A percentile compares a stretch with the other conserved stretches of the same genome.
Evolutionary conservation across 2,329 filamentous ascomycete species (phyloP).

Genomic region (Colletotrichum cereale): DNA sequence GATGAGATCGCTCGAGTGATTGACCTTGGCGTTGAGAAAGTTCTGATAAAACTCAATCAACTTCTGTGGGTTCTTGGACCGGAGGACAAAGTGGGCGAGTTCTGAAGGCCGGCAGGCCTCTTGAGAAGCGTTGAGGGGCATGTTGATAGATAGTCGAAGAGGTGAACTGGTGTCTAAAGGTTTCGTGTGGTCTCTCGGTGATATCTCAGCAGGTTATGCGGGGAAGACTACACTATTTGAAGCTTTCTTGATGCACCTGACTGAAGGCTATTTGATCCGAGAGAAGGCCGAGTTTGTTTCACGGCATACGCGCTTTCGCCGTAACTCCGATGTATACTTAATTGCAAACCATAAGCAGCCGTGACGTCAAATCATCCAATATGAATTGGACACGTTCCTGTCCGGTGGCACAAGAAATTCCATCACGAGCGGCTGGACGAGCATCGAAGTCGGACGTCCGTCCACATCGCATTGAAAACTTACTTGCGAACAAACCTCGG

Average conservation of each 20-base stretch:
- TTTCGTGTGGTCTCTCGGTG: too few species aligned
- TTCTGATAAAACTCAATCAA: constrained; percentile 53
- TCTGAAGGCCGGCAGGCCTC: constrained; percentile 28
- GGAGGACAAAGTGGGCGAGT: constrained; percentile 32
- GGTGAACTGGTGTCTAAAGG: background rate
- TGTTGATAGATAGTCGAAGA: background rate
- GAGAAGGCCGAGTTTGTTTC: constrained; percentile 13
- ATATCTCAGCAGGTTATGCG: background rate
- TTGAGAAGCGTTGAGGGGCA: constrained; percentile 6
- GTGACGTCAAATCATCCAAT: background rate
- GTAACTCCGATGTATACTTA: background rate
- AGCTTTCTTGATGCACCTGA: background rate
- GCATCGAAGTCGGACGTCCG: constrained; percentile 31
- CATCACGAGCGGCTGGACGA: background rate
- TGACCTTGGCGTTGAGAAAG: constrained; percentile 51
- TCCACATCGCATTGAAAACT: background rate
- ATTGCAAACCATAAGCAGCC: background rate
- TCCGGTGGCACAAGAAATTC: too few species aligned
- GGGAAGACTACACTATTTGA: constrained; percentile 10
- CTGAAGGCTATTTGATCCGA: background rate
- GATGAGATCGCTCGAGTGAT: constrained; percentile 44
- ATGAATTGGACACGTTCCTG: background rate
- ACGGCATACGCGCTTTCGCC: background rate
- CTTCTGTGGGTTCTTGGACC: constrained; percentile 4
- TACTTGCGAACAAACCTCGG: background rate